These are phyloP conservation scores for Clathrospora elynae DNA, from an alignment of 2,329 filamentous ascomycete species.

Conservation along the genomic window DNA sequence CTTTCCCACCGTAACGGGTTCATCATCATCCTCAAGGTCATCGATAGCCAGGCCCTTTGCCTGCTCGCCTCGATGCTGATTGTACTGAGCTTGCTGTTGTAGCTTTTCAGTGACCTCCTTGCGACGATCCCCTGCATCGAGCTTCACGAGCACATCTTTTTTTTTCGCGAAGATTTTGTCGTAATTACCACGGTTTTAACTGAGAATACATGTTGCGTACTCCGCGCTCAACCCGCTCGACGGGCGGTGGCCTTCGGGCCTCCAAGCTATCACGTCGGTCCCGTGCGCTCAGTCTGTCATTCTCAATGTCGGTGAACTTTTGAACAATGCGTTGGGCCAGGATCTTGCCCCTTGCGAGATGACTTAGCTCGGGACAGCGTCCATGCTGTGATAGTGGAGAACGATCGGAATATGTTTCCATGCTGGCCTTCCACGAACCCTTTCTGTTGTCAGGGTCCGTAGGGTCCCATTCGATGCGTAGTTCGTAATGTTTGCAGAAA, in stretches of 20 bases:
- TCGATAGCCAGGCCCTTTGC: not conserved
- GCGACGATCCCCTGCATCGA: not conserved
- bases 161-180: conserved; percentile 1
- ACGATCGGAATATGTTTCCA: not conserved
- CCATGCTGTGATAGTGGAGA: not conserved
- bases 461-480: conserved; percentile 8
- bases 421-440: conserved; percentile 5
- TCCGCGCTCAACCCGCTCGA: conserved; percentile 4
- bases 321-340: conserved; percentile 4
- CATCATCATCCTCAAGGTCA: not conserved
- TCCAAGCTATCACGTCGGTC: not conserved
- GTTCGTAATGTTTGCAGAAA: conserved; percentile 9
- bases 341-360: not conserved
- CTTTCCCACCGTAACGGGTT: not conserved
- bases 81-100: not conserved
- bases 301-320: conserved; percentile 1
- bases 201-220: conserved; percentile 8
- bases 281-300: not conserved
- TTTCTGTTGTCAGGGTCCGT: conserved; percentile 9
- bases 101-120: not conserved
- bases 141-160: not conserved
- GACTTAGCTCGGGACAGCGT: not conserved
- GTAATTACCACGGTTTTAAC: not conserved
- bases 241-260: not conserved
- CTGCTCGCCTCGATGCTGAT: not conserved